Percentiles rank a stretch among this genome's conserved stretches.
Conservation (phyloP, 2,329 filamentous ascomycete genomes). For the Neodidymelliopsis sp. region DNA sequence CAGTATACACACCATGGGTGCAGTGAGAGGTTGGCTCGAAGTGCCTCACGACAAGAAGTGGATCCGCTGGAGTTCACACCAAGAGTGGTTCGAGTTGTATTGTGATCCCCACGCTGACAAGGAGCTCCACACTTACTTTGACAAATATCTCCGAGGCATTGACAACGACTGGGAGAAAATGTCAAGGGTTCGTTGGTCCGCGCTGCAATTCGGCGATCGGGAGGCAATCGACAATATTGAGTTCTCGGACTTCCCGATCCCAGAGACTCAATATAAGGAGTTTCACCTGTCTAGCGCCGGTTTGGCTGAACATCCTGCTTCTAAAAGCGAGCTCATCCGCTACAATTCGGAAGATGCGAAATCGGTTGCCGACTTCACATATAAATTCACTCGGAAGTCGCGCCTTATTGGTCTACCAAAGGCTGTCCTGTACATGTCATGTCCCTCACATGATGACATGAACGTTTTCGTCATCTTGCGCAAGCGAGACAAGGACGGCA, state of each 20-base stretch:
- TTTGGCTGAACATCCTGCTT: constrained; percentile 4
- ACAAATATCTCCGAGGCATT: constrained; percentile 54
- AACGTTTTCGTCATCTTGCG: constrained; percentile 54
- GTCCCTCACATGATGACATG: constrained; percentile 54
- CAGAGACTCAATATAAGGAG: constrained; percentile 22
- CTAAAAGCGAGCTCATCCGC: constrained; percentile 5
- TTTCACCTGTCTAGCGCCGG: constrained; percentile 20
- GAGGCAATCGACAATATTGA: constrained; percentile 28
- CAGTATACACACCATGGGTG: constrained; percentile 30
- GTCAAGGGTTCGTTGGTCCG: constrained; percentile 53
- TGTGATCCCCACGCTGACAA: constrained; percentile 18
- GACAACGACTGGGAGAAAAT: constrained; percentile 59
- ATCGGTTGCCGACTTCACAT: constrained; percentile 24
- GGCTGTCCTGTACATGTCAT: constrained; percentile 57
- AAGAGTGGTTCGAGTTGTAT: constrained; percentile 35
- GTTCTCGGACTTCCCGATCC: constrained; percentile 24
- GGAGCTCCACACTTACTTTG: constrained; percentile 52
- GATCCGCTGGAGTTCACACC: constrained; percentile 27
- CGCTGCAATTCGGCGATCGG: constrained; percentile 38
- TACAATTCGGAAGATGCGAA: constrained; percentile 30
- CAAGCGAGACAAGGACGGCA: constrained; percentile 55
- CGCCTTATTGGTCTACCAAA: constrained; percentile 58
- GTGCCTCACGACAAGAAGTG: constrained; percentile 30
- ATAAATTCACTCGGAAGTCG: constrained; percentile 45
- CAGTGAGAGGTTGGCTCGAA: constrained; percentile 26